Evolutionary conservation across 2,329 filamentous ascomycete genomes (phyloP).

Genomic region (Rachicladosporium sp.): DNA sequence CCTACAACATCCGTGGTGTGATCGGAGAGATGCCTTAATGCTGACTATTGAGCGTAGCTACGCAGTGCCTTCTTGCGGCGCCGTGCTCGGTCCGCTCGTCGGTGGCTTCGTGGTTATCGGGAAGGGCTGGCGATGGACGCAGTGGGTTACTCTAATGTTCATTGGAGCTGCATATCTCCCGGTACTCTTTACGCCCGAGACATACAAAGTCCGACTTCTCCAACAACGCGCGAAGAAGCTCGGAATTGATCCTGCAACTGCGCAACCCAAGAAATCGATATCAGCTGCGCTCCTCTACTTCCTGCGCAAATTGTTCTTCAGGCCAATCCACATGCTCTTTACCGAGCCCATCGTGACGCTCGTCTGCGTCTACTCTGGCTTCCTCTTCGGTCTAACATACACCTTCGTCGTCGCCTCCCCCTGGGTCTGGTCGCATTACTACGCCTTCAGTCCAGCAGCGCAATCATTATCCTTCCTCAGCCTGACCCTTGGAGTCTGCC

Average conservation of each 20-base stretch:
- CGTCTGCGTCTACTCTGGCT: conserved; percentile 12
- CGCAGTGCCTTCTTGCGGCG: conserved; percentile 22
- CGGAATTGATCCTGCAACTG: conserved; percentile 11
- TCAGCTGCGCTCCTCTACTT: conserved; percentile 15
- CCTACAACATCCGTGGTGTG: too few species aligned
- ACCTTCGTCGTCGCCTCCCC: conserved; percentile 15
- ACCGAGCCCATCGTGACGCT: conserved; percentile 21
- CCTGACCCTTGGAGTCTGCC: conserved; percentile 11
- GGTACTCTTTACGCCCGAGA: conserved; percentile 32
- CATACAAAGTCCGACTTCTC: conserved; percentile 38
- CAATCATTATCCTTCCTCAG: conserved; percentile 15
- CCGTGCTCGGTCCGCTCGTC: conserved; percentile 27
- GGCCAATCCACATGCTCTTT: conserved; percentile 18
- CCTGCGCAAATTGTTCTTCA: conserved; percentile 10
- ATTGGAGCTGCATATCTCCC: conserved; percentile 15
- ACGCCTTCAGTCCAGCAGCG: conserved; percentile 11
- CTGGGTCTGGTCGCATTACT: conserved; percentile 11
- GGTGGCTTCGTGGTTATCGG: conserved; percentile 16
- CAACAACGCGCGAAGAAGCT: conserved; percentile 18
- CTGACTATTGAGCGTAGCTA: conserved; percentile 21
- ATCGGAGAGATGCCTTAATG: too few species aligned
- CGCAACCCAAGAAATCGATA: conserved; percentile 8
- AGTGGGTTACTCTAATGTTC: conserved; percentile 22
- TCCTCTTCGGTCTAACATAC: conserved; percentile 13
- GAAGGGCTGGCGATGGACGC: conserved; percentile 14